Base-by-base conservation (phyloP, 129 eudicot species). In the Deinandra increscens region DNA sequence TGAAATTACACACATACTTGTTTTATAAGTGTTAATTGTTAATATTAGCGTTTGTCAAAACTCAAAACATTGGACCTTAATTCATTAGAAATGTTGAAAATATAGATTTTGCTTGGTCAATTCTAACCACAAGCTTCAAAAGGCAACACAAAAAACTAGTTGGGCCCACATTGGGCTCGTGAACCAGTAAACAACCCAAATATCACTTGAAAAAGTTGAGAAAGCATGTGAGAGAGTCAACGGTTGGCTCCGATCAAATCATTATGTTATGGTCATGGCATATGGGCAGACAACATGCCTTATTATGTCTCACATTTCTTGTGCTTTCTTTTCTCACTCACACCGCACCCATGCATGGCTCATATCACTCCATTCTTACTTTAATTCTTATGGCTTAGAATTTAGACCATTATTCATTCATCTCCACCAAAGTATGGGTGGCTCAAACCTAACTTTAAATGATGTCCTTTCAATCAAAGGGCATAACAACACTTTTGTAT, bases 271-370 rank as follows among this genome's bases (percentile, higher is more conserved):
- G 19, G 44, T 46, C 75, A 76, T 68, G 51, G 60, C 44, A 76
- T 67, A 59, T 58, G 70, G 70, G 69, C 64, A 75, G 36, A 73
- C n/a, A n/a, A n/a, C n/a, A n/a, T n/a, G n/a, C 42, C 50, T 65
- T 76, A 45, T 60, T 39, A 36, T 69, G 76, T 62, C 76, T 69
- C 71, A 69, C 71, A 49, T 77, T 61, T 77, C 66, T 61, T 10
- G 63, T 68, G 54, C 70, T 72, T 15, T 69, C 42, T 66, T 72
- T 51, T 34, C 23, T 74, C 18, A 46, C n/a, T n/a, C n/a, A n/a
- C n/a, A n/a, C n/a, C n/a, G n/a, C n/a, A n/a, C n/a, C n/a, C 80
- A 7, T 29, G 8, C 50, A 65, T 77, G 81, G 76, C 66, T 77
- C 81, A 39, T 38, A 77, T 62, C 71, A 48, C 49, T 23, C 59